A percentile compares a stretch with the other conserved stretches of the same genome.
phyloP scores from a whole-genome alignment of 352 stramenopile species.

The Pythium brachiatum region DNA sequence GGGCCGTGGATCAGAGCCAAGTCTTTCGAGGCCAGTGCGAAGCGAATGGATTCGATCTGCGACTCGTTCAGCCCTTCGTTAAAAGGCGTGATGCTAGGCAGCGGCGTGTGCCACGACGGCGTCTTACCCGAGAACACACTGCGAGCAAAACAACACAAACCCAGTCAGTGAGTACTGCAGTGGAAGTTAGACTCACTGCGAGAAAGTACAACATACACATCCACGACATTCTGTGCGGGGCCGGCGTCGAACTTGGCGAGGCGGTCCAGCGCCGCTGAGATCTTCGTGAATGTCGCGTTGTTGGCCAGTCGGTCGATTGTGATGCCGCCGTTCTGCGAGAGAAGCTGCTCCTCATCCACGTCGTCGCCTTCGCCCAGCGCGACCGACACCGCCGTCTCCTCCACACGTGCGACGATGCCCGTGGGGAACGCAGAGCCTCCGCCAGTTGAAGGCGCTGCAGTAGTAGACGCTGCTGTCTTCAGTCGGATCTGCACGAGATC shows the following conservation, averaged over 20 bases:
- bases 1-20: constrained; percentile 91
- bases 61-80: constrained; percentile 61
- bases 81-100: constrained; percentile 48
- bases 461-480: not conserved
- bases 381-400: constrained; percentile 60
- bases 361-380: constrained; percentile 54
- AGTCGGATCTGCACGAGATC: constrained; percentile 82
- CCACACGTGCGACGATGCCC: constrained; percentile 61
- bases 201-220: constrained; percentile 42
- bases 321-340: constrained; percentile 25
- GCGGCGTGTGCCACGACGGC: constrained; percentile 50
- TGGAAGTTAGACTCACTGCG: not conserved
- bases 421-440: constrained; percentile 31
- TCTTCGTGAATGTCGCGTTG: constrained; percentile 81
- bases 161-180: not conserved
- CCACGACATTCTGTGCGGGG: constrained; percentile 51
- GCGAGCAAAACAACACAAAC: constrained; percentile 1
- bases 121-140: constrained; percentile 52
- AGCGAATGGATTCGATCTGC: constrained; percentile 73
- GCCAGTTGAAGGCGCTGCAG: constrained; percentile 6
- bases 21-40: constrained; percentile 84
- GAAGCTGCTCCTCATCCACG: constrained; percentile 47
- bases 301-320: constrained; percentile 85
- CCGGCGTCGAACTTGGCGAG: constrained; percentile 66
- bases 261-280: constrained; percentile 57